Conservation (phyloP, 345 rosid species). For the Eucalyptus erythrocorys region DNA sequence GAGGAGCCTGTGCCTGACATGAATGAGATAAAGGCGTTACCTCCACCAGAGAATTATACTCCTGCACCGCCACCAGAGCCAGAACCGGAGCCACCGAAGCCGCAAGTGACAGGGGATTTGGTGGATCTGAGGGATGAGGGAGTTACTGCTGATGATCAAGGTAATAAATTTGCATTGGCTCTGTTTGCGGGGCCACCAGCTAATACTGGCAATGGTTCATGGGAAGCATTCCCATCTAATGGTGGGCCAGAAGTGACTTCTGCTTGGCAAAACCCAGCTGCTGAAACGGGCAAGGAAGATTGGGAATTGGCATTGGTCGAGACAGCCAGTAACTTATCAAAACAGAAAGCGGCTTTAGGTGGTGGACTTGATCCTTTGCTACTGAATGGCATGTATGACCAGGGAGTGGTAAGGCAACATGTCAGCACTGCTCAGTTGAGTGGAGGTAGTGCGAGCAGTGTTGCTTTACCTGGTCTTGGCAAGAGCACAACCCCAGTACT, state of each 20-base stretch:
- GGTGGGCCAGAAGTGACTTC: slow-evolving; percentile 48
- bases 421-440: slow-evolving; percentile 49
- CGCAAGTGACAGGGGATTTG: slow-evolving; percentile 45
- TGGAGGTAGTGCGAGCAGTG: slow-evolving; percentile 85
- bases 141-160: slow-evolving; percentile 77
- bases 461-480: slow-evolving; percentile 50
- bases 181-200: slow-evolving; percentile 48
- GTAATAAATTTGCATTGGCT: slow-evolving; percentile 78
- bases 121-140: slow-evolving; percentile 69
- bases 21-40: slow-evolving; percentile 79
- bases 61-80: slow-evolving; percentile 49
- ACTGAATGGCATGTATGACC: slow-evolving; percentile 91
- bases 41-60: slow-evolving; percentile 43
- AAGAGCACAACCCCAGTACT: slow-evolving; percentile 33
- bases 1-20: slow-evolving; percentile 35
- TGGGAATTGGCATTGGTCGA: slow-evolving; percentile 95
- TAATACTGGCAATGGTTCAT: slow-evolving; percentile 41
- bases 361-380: slow-evolving; percentile 82
- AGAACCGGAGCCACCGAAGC: slow-evolving; percentile 28
- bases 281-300: slow-evolving; percentile 78
- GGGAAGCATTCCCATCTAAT: slow-evolving; percentile 77
- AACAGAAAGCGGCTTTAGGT: slow-evolving; percentile 58
- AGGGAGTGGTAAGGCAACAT: slow-evolving; percentile 84
- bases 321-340: slow-evolving; percentile 61
- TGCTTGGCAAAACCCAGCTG: slow-evolving; percentile 81